Conservation (phyloP, 495 filamentous ascomycete species). For the Penicillium waksmanii region DNA sequence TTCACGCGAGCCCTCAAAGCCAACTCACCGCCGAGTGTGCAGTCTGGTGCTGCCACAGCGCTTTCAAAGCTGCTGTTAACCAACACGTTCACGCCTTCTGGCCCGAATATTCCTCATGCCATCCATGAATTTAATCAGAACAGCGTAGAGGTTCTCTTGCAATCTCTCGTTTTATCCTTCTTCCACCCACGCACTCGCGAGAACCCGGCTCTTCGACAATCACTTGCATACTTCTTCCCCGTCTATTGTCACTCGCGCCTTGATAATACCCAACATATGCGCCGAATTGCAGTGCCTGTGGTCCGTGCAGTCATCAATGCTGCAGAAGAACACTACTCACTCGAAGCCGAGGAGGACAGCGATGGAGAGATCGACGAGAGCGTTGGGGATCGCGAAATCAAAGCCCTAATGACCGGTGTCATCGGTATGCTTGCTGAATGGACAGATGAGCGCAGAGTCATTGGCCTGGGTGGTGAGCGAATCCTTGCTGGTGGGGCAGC, state of each 20-base stretch:
- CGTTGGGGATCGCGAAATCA: constrained; percentile 76
- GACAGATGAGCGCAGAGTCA: constrained; percentile 91
- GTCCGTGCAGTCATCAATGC: constrained; percentile 62
- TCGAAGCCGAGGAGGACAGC: constrained; percentile 58
- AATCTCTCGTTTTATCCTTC: constrained; percentile 79
- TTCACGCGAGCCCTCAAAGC: constrained; percentile 77
- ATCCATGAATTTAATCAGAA: constrained; percentile 53
- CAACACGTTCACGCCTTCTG: constrained; percentile 48
- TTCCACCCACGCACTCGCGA: constrained; percentile 84
- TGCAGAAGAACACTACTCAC: constrained; percentile 52
- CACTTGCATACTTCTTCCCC: constrained; percentile 92
- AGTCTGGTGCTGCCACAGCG: constrained; percentile 79
- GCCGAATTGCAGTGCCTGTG: constrained; percentile 66
- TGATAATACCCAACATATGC: constrained; percentile 82
- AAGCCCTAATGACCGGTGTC: constrained; percentile 75
- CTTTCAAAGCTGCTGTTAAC: constrained; percentile 86
- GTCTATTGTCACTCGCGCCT: constrained; percentile 86
- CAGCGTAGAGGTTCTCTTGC: constrained; percentile 69
- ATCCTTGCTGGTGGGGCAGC: constrained; percentile 56
- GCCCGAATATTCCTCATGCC: constrained; percentile 40
- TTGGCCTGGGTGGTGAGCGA: constrained; percentile 65
- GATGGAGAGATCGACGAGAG: constrained; percentile 64
- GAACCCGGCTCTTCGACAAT: constrained; percentile 87
- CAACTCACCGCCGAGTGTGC: constrained; percentile 69
- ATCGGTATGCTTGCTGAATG: constrained; percentile 86